These are phyloP conservation scores for Oropetium thomaeum DNA, from an alignment of 176 grass and related monocot genomes.

Conservation along the genomic window DNA sequence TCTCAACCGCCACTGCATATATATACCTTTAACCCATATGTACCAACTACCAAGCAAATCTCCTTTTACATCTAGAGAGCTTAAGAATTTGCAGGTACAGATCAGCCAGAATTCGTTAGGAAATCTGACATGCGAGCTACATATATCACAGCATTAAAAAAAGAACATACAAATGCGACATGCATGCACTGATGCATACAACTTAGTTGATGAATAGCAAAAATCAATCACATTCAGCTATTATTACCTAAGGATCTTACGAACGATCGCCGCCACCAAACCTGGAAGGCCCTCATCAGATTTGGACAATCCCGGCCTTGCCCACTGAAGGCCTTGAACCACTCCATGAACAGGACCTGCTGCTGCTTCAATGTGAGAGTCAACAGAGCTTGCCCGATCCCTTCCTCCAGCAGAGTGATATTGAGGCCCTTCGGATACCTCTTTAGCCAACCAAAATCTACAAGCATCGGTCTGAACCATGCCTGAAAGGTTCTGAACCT, in stretches of 20 bases:
- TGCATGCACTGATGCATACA: neutral
- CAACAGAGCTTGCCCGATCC: constrained; percentile 68
- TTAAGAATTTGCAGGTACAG: neutral
- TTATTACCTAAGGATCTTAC: constrained; percentile 37
- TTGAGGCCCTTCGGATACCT: constrained; percentile 76
- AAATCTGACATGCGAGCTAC: constrained; percentile 20
- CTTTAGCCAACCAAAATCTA: constrained; percentile 80
- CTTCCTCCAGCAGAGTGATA: constrained; percentile 60
- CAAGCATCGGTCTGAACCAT: constrained; percentile 86
- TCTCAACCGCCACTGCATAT: constrained; percentile 26
- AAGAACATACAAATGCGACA: neutral
- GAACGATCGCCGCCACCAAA: constrained; percentile 94
- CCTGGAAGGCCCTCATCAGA: constrained; percentile 76
- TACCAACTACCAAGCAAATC: constrained; percentile 22
- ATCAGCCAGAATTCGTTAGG: neutral
- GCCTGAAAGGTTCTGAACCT: constrained; percentile 49
- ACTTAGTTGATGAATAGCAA: neutral
- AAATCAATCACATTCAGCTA: constrained; percentile 21
- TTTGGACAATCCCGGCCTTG: constrained; percentile 82
- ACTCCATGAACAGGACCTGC: constrained; percentile 71
- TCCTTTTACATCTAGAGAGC: constrained; percentile 14
- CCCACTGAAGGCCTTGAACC: constrained; percentile 64
- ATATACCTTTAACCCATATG: neutral
- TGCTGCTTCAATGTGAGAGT: constrained; percentile 76
- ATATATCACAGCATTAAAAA: constrained; percentile 13